These are phyloP conservation scores for Debaryomyces hansenii DNA, from an alignment of 805 yeast genomes.

Conservation along the genomic window DNA sequence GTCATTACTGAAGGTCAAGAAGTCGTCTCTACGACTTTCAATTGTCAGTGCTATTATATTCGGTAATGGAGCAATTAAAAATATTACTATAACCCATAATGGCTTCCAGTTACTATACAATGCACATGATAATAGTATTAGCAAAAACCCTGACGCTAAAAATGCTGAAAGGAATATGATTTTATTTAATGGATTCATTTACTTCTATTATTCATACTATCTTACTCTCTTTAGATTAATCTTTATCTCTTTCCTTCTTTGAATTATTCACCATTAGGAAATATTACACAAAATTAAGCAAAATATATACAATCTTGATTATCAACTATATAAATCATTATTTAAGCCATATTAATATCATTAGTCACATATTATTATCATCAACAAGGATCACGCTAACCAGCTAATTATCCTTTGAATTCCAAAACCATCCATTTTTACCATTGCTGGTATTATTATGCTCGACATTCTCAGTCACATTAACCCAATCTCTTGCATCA, in stretches of 20 bases:
- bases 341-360: neutral
- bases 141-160: slow-evolving; percentile 44
- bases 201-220: neutral
- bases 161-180: slow-evolving; percentile 47
- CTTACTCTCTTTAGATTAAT: too few species aligned
- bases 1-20: slow-evolving; percentile 43
- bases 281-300: neutral
- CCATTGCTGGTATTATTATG: slow-evolving; percentile 4
- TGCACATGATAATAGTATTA: slow-evolving; percentile 46
- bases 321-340: neutral
- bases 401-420: slow-evolving; percentile 1
- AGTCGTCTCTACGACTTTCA: slow-evolving; percentile 41
- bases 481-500: slow-evolving; percentile 34
- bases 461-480: slow-evolving; percentile 25
- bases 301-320: neutral
- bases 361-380: neutral
- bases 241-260: too few species aligned
- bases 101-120: slow-evolving; percentile 43
- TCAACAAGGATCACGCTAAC: neutral
- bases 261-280: too few species aligned
- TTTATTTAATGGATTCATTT: slow-evolving; percentile 47
- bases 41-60: slow-evolving; percentile 38
- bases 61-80: slow-evolving; percentile 46
- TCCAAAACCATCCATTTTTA: slow-evolving; percentile 26
- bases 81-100: slow-evolving; percentile 43